A percentile compares a stretch with the other conserved stretches of the same genome.
Conservation (phyloP, 2,329 filamentous ascomycete genomes). For the Ophiostoma pallidulum region DNA sequence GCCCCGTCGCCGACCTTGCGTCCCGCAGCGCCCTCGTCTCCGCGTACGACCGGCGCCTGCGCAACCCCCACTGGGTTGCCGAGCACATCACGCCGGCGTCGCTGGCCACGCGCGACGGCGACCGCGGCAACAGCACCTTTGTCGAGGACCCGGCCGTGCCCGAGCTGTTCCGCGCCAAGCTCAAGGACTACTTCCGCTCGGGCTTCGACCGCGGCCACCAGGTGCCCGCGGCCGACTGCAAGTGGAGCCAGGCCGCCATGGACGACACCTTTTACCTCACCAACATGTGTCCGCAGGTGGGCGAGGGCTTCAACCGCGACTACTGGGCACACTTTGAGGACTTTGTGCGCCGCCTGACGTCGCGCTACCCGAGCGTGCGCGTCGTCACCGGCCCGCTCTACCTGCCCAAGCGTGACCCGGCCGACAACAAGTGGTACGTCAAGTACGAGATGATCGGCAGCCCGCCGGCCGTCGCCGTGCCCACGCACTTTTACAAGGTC, state of each 20-base stretch:
- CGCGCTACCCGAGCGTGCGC: slow-evolving; percentile 73
- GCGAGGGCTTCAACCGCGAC: slow-evolving; percentile 95
- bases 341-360: slow-evolving; percentile 79
- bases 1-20: slow-evolving; percentile 76
- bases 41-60: slow-evolving; percentile 77
- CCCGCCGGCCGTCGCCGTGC: slow-evolving; percentile 89
- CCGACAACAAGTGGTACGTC: slow-evolving; percentile 90
- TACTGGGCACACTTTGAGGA: slow-evolving; percentile 99
- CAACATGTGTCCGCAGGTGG: slow-evolving; percentile 98
- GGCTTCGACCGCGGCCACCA: slow-evolving; percentile 96
- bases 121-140: slow-evolving; percentile 77
- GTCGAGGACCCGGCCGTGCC: slow-evolving; percentile 73
- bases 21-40: slow-evolving; percentile 69
- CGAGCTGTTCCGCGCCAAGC: slow-evolving; percentile 74
- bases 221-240: slow-evolving; percentile 90
- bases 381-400: slow-evolving; percentile 93
- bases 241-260: slow-evolving; percentile 92
- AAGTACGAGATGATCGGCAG: slow-evolving; percentile 91
- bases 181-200: slow-evolving; percentile 89
- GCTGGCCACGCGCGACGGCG: slow-evolving; percentile 62
- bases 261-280: slow-evolving; percentile 85
- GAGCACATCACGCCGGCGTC: slow-evolving; percentile 94
- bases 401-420: slow-evolving; percentile 69
- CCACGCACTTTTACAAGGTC: slow-evolving; percentile 99
- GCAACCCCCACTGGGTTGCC: slow-evolving; percentile 90